Conservation (phyloP, 1,284 basidiomycete species). For the Boletus calvinii region DNA sequence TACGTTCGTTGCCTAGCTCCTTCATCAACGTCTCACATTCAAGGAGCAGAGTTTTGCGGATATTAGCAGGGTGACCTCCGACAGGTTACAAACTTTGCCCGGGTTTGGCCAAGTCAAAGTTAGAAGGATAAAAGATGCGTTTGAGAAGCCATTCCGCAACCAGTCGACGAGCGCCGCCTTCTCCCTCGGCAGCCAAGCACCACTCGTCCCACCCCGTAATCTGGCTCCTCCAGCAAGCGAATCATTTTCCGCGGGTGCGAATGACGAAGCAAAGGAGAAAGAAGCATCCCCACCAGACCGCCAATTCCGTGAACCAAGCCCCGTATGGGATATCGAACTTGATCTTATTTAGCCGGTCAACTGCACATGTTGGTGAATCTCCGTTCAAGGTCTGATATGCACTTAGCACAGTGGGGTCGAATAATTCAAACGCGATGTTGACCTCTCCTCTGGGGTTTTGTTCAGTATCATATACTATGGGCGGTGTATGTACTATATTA, state of each 20-base stretch:
- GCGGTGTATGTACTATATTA: no score
- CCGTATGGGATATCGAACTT: slow-evolving; percentile 62
- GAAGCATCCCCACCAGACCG: neutral
- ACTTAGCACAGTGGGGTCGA: neutral
- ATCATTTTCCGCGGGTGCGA: slow-evolving; percentile 8
- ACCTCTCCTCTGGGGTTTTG: neutral
- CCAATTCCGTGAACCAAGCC: slow-evolving; percentile 37
- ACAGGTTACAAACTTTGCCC: slow-evolving; percentile 80
- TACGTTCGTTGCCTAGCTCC: slow-evolving; percentile 42
- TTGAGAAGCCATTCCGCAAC: slow-evolving; percentile 75
- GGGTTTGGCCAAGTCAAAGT: slow-evolving; percentile 97
- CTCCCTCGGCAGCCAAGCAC: slow-evolving; percentile 31
- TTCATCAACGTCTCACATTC: slow-evolving; percentile 9
- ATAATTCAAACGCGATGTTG: neutral
- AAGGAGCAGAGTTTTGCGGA: slow-evolving; percentile 76
- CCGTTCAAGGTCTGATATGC: neutral
- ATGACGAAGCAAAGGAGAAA: slow-evolving; percentile 25
- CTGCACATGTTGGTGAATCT: neutral
- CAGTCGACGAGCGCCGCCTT: slow-evolving; percentile 53
- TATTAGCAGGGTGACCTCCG: slow-evolving; percentile 70
- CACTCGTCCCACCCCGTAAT: neutral
- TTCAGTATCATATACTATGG: no score
- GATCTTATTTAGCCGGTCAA: slow-evolving; percentile 25
- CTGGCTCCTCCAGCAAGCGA: slow-evolving; percentile 10
- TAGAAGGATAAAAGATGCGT: slow-evolving; percentile 74